Base-by-base conservation (phyloP, 139 green algal species). In the Spirogloea muscicola region DNA sequence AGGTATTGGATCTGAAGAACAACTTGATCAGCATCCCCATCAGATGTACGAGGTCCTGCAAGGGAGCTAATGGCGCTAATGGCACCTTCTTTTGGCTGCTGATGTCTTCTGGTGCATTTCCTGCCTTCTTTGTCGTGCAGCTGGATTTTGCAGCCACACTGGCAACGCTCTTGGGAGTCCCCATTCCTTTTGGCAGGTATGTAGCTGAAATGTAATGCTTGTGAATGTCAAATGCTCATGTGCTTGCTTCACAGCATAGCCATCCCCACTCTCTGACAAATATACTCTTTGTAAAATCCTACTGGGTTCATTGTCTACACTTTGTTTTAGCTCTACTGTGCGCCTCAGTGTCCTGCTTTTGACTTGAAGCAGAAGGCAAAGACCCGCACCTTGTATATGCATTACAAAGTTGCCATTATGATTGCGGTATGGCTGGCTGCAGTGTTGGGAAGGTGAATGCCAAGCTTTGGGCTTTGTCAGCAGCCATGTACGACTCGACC, bases 71-170 rank as follows among this genome's bases (percentile, higher is more conserved):
- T n/a, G n/a, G n/a, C n/a, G n/a, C n/a, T n/a, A n/a, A n/a, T n/a
- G n/a, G n/a, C n/a, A n/a, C n/a, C n/a, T n/a, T n/a, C n/a, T n/a
- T n/a, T n/a, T n/a, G n/a, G n/a, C n/a, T n/a, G n/a, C n/a, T n/a
- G n/a, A n/a, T n/a, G n/a, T n/a, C n/a, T n/a, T n/a, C n/a, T n/a
- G n/a, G n/a, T n/a, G n/a, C n/a, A n/a, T n/a, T n/a, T n/a, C n/a
- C n/a, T n/a, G n/a, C n/a, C n/a, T 52, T 58, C 38, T 68, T 61
- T 72, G 3, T 96, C 61, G 60, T 39, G 6, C 94, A 98, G 74
- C 67, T 96, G 21, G 90, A 97, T 66, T 87, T 98, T 43, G 87
- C 89, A 0, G 82, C 91, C 25, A 93, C 88, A 2, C 62, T 97
- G 31, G 82, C 93, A 1, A 57, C 87, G 57, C 72, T 97, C 55